phyloP scores from a whole-genome alignment of 176 grass and related monocot species.

The Zea luxurians region DNA sequence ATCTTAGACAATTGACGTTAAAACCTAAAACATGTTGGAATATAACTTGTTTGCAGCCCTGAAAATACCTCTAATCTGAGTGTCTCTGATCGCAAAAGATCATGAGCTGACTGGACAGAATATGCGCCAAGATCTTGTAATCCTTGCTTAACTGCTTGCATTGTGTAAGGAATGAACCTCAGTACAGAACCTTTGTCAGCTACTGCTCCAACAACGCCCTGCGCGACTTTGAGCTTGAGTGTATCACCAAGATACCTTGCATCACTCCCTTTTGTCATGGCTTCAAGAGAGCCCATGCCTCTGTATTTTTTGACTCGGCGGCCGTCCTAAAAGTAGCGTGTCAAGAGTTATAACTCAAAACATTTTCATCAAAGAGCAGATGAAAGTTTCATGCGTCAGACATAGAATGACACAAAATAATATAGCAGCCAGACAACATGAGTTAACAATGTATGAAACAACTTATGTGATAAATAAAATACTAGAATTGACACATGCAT shows the following conservation, averaged over 20 bases:
- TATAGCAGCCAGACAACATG: constrained; percentile 3
- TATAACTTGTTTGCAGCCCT: neutral
- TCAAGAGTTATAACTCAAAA: no score
- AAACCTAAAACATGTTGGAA: neutral
- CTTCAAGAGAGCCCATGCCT: constrained; percentile 95
- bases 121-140: constrained; percentile 50
- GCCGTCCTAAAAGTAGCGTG: constrained; percentile 29
- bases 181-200: constrained; percentile 90
- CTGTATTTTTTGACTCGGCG: constrained; percentile 83
- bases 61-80: constrained; percentile 82
- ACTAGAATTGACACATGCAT: neutral
- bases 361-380: neutral
- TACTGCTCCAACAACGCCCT: constrained; percentile 92
- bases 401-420: neutral
- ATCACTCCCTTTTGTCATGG: constrained; percentile 95
- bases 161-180: constrained; percentile 93
- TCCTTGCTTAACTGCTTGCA: constrained; percentile 96
- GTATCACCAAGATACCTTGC: constrained; percentile 86
- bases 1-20: neutral
- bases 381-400: neutral
- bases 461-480: neutral
- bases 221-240: constrained; percentile 89
- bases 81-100: constrained; percentile 62
- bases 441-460: neutral
- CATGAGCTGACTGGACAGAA: constrained; percentile 76